Conservation (phyloP, 2,329 filamentous ascomycete species). For the Intubia oerlemansii region DNA sequence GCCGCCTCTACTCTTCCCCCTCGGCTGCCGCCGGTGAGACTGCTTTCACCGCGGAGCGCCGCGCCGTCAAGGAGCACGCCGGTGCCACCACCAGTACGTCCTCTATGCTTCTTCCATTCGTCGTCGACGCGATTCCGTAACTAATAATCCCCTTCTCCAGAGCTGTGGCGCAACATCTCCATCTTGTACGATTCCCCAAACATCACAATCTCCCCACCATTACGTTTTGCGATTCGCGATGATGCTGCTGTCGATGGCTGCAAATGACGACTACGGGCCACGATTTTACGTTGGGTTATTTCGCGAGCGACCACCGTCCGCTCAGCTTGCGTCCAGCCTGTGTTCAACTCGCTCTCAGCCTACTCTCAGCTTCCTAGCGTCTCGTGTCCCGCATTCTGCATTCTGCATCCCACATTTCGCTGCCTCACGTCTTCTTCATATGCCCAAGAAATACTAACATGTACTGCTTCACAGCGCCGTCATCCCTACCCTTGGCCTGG, state of each 20-base stretch:
- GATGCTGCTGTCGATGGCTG: too few relatives aligned
- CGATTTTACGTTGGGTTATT: too few relatives aligned
- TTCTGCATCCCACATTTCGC: too few relatives aligned
- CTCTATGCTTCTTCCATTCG: not conserved
- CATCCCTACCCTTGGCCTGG: conserved; percentile 50
- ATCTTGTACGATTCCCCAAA: conserved; percentile 50
- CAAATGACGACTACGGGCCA: too few relatives aligned
- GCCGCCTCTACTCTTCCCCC: conserved; percentile 7
- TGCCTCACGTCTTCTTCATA: not conserved
- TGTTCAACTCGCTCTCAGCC: not conserved
- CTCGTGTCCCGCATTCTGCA: too few relatives aligned
- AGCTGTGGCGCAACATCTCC: conserved; percentile 88
- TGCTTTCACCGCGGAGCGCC: conserved; percentile 80
- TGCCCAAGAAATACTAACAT: not conserved
- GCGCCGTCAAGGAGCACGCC: conserved; percentile 80
- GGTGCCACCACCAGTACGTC: conserved; percentile 58
- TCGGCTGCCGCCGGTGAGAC: conserved; percentile 36
- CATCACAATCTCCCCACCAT: too few relatives aligned
- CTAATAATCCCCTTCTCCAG: conserved; percentile 29
- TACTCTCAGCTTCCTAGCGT: not conserved
- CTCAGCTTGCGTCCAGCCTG: too few relatives aligned
- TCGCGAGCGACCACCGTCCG: too few relatives aligned
- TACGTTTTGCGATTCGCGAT: too few relatives aligned
- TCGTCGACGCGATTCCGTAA: not conserved
- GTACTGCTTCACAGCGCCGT: conserved; percentile 58